Conservation (phyloP, 2,329 filamentous ascomycete species). For the Rhexocercosporidium sp. region DNA sequence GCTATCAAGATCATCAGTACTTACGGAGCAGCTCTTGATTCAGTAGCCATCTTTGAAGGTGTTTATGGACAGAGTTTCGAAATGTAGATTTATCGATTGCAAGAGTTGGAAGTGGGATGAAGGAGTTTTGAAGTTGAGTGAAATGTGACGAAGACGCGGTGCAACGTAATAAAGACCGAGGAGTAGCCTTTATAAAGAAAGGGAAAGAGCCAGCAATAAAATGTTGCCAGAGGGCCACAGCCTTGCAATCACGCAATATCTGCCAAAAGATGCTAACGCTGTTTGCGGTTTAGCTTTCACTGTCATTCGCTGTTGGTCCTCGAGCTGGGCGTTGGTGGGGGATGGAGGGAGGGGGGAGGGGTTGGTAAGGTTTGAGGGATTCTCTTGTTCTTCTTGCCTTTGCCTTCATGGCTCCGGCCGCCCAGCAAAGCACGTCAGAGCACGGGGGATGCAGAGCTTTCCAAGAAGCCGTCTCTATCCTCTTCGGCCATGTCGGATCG, state of each 20-base stretch:
- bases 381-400: background rate
- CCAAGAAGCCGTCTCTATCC: no score
- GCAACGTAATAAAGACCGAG: background rate
- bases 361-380: no score
- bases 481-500: background rate
- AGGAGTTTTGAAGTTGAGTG: background rate
- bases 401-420: no score
- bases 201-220: background rate
- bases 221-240: background rate
- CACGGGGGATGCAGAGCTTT: background rate
- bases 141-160: background rate
- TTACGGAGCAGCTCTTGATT: slow-evolving; percentile 31
- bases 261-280: background rate
- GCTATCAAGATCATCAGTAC: slow-evolving; percentile 1
- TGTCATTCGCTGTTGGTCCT: slow-evolving; percentile 1
- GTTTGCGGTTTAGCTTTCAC: background rate
- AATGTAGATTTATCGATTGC: background rate
- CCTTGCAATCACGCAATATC: slow-evolving; percentile 2
- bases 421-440: slow-evolving; percentile 4
- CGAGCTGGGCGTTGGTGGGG: background rate
- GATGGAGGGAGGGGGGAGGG: slow-evolving; percentile 2
- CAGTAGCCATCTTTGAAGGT: slow-evolving; percentile 22
- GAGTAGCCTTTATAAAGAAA: background rate
- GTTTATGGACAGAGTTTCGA: background rate
- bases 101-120: background rate